phyloP scores from a whole-genome alignment of 495 filamentous ascomycete genomes.

The Aspergillus coremiiformis region DNA sequence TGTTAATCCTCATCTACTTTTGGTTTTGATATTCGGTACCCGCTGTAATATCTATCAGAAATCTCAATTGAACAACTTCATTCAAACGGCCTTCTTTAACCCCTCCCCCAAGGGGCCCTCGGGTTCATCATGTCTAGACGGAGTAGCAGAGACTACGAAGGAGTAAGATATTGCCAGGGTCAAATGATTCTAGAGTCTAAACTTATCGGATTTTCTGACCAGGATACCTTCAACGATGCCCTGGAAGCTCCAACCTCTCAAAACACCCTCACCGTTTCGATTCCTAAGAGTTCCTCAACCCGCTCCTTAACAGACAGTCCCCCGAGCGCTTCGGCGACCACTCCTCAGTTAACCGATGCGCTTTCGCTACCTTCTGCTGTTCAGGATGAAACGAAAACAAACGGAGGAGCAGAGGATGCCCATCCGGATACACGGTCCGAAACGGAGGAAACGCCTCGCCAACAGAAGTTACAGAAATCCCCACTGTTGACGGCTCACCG shows the following conservation, averaged over 20 bases:
- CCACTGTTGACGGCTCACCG: slow-evolving; percentile 54
- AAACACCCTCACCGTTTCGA: slow-evolving; percentile 26
- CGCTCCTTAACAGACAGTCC: slow-evolving; percentile 46
- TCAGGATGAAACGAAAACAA: slow-evolving; percentile 28
- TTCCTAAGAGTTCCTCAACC: slow-evolving; percentile 33
- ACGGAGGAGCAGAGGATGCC: slow-evolving; percentile 20
- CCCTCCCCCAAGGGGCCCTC: slow-evolving; percentile 21
- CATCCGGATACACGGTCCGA: slow-evolving; percentile 21
- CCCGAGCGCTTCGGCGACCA: slow-evolving; percentile 29
- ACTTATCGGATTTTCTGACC: slow-evolving; percentile 9
- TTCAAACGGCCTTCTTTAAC: slow-evolving; percentile 1
- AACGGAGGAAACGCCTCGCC: slow-evolving; percentile 28
- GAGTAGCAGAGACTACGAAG: slow-evolving; percentile 44
- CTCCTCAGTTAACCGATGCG: slow-evolving; percentile 32
- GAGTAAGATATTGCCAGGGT: slow-evolving; percentile 28
- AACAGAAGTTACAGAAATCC: slow-evolving; percentile 38
- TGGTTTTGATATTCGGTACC: background rate
- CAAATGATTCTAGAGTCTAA: background rate
- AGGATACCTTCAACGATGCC: slow-evolving; percentile 78
- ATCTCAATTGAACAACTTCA: slow-evolving; percentile 1
- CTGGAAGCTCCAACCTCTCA: slow-evolving; percentile 43
- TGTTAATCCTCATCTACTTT: background rate
- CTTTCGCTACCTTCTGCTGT: slow-evolving; percentile 27
- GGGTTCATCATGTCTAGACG: slow-evolving; percentile 31
- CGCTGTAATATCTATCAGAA: background rate